Evolutionary conservation across 805 yeast species (phyloP), one percentile per base, ranked within the genome.

Genomic region (Pichia kluyveri): DNA sequence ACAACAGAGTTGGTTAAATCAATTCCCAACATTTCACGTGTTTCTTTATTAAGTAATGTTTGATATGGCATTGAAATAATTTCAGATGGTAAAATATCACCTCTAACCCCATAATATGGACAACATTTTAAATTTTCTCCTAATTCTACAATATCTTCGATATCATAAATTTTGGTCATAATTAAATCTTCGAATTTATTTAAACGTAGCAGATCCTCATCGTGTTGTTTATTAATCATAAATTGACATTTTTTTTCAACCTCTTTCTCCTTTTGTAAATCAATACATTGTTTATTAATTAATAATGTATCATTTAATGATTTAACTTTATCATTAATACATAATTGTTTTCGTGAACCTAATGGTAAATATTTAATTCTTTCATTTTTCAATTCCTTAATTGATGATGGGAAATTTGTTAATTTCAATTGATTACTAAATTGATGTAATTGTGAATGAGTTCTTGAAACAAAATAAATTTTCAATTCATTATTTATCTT

Each of bases 61-160:
- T 89, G 96, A 56, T 90, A 90, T 0, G 98, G 97, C 40, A 91
- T 68, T 0, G 96, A 81, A 1, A 90, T 71, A 0, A 90, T 78
- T 56, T 90, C 98, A 0, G 88, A 76, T 17, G 69, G 54, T 1
- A 75, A 72, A 1, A 79, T 58, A 2, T 80, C 78, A 8, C 70
- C 71, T 38, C 95, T 69, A 0, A 80, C 69, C 0, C 88, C 80
- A 58, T 90, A 90, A 61, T 90, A 91, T 0, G 97, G 96, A 58
- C 98, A 90, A 0, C 80, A 69, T 6, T 71, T 68, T 36, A 79
- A 60, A 3, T 69, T 57, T 19, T 68, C 60, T 0, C 97, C 97
- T 3, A 86, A 57, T 0, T 58, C 54, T 2, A 73, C 80, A 36
- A 89, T 65, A 44, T 88, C 96, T 62, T 90, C 96, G 43, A 90